Conservation (phyloP, 768 basidiomycete genomes). For the Hericium alpestre region DNA sequence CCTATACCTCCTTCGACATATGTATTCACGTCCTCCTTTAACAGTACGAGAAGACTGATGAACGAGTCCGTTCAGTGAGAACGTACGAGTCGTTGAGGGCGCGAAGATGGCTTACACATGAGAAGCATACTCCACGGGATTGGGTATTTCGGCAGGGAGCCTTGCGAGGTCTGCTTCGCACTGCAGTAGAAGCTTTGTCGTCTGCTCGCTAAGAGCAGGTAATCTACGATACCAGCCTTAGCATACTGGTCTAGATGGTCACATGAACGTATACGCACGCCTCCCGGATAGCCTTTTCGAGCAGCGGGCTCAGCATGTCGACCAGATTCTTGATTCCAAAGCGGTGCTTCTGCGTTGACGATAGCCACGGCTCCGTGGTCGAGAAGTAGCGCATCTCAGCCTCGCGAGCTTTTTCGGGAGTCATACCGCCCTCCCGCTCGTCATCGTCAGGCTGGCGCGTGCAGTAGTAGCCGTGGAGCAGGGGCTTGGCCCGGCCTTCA, state of each 20-base stretch:
- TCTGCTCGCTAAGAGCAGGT: neutral
- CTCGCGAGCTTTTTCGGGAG: conserved; percentile 22
- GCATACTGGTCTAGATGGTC: neutral
- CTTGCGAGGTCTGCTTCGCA: neutral
- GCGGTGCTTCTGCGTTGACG: conserved; percentile 15
- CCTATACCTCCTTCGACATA: neutral
- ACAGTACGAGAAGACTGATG: no score
- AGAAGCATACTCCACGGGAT: neutral
- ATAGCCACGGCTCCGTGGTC: conserved; percentile 26
- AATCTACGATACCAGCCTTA: neutral
- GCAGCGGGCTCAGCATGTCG: conserved; percentile 23
- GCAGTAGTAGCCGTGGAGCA: conserved; percentile 34
- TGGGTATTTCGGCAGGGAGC: neutral
- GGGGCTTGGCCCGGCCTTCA: conserved; percentile 25
- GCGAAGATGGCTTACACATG: neutral
- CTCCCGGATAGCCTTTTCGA: conserved; percentile 25
- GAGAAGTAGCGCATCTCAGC: conserved; percentile 27
- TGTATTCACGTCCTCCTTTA: no score
- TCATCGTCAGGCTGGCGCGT: conserved; percentile 31
- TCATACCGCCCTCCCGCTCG: conserved; percentile 22
- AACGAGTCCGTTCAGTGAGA: no score
- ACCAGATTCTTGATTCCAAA: conserved; percentile 30
- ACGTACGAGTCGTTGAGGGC: no score
- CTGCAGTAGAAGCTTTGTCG: neutral
- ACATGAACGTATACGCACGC: conserved; percentile 11